A percentile compares a stretch with the other conserved stretches of the same genome.
These are phyloP conservation scores for Saccharomyces hybrid DNA, from an alignment of 1,139 yeast genomes.

Conservation along the genomic window DNA sequence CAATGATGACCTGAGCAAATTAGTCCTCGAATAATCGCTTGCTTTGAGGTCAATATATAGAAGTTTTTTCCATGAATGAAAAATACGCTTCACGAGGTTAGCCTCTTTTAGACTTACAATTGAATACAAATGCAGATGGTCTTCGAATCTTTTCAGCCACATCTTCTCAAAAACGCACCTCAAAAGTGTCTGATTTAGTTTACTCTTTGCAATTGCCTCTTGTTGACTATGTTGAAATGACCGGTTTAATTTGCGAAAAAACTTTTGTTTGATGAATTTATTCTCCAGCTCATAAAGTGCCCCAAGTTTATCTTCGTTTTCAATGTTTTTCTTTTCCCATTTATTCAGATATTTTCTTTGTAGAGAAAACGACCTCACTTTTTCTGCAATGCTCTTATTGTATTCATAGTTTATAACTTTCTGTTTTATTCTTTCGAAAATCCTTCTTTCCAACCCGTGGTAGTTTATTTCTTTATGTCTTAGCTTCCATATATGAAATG, in stretches of 20 bases:
- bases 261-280: background rate
- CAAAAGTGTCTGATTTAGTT: background rate
- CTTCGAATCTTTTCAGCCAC: background rate
- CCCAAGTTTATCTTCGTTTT: background rate
- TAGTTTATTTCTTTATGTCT: background rate
- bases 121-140: background rate
- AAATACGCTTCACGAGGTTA: background rate
- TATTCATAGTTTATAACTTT: background rate
- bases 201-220: background rate
- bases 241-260: background rate
- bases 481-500: conserved; percentile 1
- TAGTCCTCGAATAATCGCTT: background rate
- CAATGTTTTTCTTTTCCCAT: background rate
- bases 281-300: background rate
- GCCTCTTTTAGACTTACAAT: background rate
- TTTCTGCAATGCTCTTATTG: background rate
- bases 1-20: background rate
- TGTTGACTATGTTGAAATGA: background rate
- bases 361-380: background rate
- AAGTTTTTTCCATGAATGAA: background rate
- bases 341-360: background rate
- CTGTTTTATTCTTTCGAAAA: background rate
- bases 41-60: background rate
- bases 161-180: background rate
- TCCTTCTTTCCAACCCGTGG: background rate